Conservation (phyloP, 2,329 filamentous ascomycete species). For the Colletotrichum abscissum region DNA sequence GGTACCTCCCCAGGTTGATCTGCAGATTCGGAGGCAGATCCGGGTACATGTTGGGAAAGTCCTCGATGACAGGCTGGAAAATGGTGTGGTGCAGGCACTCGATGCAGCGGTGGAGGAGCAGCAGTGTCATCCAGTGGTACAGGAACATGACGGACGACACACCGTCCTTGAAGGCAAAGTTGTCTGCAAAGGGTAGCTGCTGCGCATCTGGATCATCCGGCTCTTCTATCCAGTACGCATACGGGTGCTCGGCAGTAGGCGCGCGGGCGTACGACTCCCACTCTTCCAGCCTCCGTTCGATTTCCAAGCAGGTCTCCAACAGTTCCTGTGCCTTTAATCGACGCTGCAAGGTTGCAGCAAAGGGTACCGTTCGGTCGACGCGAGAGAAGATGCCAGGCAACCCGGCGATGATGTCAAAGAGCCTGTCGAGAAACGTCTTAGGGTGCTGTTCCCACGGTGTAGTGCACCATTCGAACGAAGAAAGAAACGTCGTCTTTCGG, state of each 20-base stretch:
- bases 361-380: conserved; percentile 53
- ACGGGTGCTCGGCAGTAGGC: conserved; percentile 42
- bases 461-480: conserved; percentile 61
- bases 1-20: conserved; percentile 56
- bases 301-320: conserved; percentile 56
- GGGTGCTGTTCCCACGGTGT: conserved; percentile 64
- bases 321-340: conserved; percentile 60
- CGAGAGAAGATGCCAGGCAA: conserved; percentile 60
- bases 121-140: conserved; percentile 65
- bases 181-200: conserved; percentile 57
- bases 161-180: conserved; percentile 57
- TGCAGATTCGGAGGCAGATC: conserved; percentile 50
- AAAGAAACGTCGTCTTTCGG: conserved; percentile 62
- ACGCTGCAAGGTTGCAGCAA: conserved; percentile 53
- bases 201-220: conserved; percentile 41
- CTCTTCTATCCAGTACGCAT: conserved; percentile 54
- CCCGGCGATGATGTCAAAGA: conserved; percentile 62
- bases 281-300: conserved; percentile 59
- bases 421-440: conserved; percentile 61
- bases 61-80: conserved; percentile 55
- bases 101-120: conserved; percentile 61
- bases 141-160: conserved; percentile 59
- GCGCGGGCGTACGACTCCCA: conserved; percentile 55
- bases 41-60: conserved; percentile 52
- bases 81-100: conserved; percentile 56